Evolutionary conservation across 192 early-diverging fungal species (phyloP), one percentile per base, ranked within the genome.

Genomic region (Entomortierella chlamydospora): DNA sequence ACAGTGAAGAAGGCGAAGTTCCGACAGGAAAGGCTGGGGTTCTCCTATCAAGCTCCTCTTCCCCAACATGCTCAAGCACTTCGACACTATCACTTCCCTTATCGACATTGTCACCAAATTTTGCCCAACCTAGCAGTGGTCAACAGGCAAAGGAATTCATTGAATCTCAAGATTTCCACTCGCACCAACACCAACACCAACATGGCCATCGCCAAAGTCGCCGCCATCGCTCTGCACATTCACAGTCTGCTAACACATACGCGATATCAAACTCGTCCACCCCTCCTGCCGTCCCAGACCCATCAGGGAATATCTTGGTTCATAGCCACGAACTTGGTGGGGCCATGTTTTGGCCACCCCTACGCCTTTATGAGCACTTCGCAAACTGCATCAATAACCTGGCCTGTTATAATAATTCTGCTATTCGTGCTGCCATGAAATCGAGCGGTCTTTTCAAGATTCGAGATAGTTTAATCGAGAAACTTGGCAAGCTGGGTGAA

Each of bases 381-480:
- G 82, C 73, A 28, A 78, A 45, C 31, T 78, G 73, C n/a, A 73
- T 83, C 62, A 83, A 83, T 33, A 83, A 65, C 41, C 30, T 83
- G 41, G 82, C 82, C 17, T 83, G 73, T 42, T 77, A 69, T 62
- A 83, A 83, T 57, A 78, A 83, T 50, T 77, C 82, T 12, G 72
- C 65, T 0, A 78, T 83, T 29, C 73, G 82, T 23, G 25, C 82
- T 28, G 68, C 72, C 11, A 83, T 83, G 82, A 83, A 83, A 53
- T 83, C 82, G 2, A 74, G 73, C 17, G 82, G 82, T 5, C 51
- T 83, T 54, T 83, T 83, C 66, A 83, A 83, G 64, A 83, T 83
- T 23, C 63, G 82, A 0, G 82, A 83, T 57, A 83, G 61, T 25
- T 37, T 83, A 31, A 63, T 83, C 15, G 74, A 78, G 57, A 70